Evolutionary conservation across 306 rosid species (phyloP), one percentile per base, ranked within the genome.

Genomic region (Mimosa pudica): DNA sequence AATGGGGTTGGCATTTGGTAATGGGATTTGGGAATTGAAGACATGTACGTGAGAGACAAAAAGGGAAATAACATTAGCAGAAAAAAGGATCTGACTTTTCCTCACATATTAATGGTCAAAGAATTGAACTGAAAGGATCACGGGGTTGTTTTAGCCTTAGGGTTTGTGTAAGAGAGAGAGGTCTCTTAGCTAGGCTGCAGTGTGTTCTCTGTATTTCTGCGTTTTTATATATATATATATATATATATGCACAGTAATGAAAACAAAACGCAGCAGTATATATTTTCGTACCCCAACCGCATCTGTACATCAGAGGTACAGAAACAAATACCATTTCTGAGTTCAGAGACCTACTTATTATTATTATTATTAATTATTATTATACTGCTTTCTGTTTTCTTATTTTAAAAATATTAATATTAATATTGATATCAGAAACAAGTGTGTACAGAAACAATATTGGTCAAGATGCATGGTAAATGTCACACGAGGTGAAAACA

Each of bases 281-380:
- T 46, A 49, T 49, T 44, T 46, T 35, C 14, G 76, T 69, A 57
- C 76, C 33, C 10, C 60, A 52, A 42, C 57, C 42, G 47, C 63
- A 55, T 55, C 61, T 55, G 61, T 38, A 38, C 61, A n/a, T 24
- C 17, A 18, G 54, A 44, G 58, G 57, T 61, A 35, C 62, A 57
- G 60, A 70, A 57, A 70, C 77, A 77, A 65, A 63, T 77, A 70
- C 35, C 30, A 16, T 7, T 66, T 66, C 48, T 16, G 42, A 66
- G 10, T 66, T 66, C 48, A 14, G 42, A 47, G 51, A 36, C 48
- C 71, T 65, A 65, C 24, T 8, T 57, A 2, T 65, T 6, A 57
- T 38, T 38, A 38, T 38, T 38, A 38, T 38, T 38, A 38, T 38
- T 38, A 38, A 38, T 2, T 38, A 24, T 24, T 24, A 38, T 2